Percentiles rank a stretch among this genome's conserved stretches.
These are phyloP conservation scores for Cryphonectria parasitica DNA, from an alignment of 2,329 filamentous ascomycete species.

Conservation along the genomic window DNA sequence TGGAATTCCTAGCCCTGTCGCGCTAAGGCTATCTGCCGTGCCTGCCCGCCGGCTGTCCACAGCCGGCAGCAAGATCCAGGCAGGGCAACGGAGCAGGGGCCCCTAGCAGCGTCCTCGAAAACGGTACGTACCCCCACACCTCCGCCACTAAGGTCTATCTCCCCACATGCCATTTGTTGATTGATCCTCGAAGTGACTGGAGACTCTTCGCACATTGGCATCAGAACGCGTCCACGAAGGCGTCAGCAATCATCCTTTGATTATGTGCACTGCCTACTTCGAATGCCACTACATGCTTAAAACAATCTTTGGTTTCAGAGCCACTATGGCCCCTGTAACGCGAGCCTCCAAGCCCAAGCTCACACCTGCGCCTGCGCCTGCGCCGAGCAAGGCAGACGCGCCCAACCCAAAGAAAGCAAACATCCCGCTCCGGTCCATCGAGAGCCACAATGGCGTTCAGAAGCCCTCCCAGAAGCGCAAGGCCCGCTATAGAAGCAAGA, in stretches of 20 bases:
- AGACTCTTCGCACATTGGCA: not conserved
- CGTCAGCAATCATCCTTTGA: not conserved
- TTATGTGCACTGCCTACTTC: too few relatives aligned
- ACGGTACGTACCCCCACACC: not conserved
- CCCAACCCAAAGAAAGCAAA: not conserved
- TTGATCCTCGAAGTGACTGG: not conserved
- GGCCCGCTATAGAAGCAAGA: slow-evolving; percentile 15
- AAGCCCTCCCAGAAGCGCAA: not conserved
- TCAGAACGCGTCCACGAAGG: not conserved
- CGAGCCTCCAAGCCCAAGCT: slow-evolving; percentile 16
- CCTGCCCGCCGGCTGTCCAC: not conserved
- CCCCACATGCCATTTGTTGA: not conserved
- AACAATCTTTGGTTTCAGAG: not conserved
- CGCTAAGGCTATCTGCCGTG: not conserved
- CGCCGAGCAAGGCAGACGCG: slow-evolving; percentile 3
- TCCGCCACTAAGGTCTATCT: not conserved
- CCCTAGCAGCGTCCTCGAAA: not conserved
- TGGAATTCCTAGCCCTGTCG: slow-evolving; percentile 5
- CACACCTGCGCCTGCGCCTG: not conserved
- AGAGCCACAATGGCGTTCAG: not conserved
- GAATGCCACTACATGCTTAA: not conserved
- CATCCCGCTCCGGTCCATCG: slow-evolving; percentile 3
- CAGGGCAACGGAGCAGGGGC: not conserved
- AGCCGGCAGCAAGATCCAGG: not conserved
- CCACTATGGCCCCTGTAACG: slow-evolving; percentile 16